These are phyloP conservation scores for Nicotiana paniculata DNA, from an alignment of 257 asterid species.

Conservation along the genomic window DNA sequence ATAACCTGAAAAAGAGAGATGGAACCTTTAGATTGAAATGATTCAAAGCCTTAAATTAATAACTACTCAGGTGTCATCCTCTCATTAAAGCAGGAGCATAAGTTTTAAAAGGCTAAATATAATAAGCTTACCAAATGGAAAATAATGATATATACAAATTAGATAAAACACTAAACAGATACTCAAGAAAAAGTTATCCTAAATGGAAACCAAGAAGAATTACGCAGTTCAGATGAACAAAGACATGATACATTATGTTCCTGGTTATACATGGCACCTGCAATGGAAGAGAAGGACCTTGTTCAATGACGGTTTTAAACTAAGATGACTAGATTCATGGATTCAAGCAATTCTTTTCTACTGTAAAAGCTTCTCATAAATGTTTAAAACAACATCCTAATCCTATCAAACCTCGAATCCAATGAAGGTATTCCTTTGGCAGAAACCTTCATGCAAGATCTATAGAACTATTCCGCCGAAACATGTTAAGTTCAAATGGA, in stretches of 20 bases:
- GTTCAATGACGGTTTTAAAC: background rate
- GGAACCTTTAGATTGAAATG: background rate
- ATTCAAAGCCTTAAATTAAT: background rate
- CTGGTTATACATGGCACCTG: background rate
- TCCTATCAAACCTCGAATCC: background rate
- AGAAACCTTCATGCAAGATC: background rate
- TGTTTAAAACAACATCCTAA: background rate
- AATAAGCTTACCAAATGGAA: background rate
- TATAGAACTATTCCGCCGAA: background rate
- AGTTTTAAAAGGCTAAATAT: background rate
- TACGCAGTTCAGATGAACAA: background rate
- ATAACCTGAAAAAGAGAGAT: background rate
- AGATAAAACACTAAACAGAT: background rate
- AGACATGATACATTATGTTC: background rate
- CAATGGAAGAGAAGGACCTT: background rate
- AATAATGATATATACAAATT: background rate
- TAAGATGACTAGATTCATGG: background rate
- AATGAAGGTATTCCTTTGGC: background rate
- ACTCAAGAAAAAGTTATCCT: background rate
- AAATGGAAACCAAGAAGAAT: background rate
- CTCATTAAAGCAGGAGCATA: background rate
- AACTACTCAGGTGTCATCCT: background rate
- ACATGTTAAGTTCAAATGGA: background rate
- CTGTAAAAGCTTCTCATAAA: background rate
- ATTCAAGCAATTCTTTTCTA: background rate